Percentiles rank a stretch among this genome's conserved stretches.
Evolutionary conservation across 176 grass and related monocot species (phyloP).

Genomic region (Zea luxurians): DNA sequence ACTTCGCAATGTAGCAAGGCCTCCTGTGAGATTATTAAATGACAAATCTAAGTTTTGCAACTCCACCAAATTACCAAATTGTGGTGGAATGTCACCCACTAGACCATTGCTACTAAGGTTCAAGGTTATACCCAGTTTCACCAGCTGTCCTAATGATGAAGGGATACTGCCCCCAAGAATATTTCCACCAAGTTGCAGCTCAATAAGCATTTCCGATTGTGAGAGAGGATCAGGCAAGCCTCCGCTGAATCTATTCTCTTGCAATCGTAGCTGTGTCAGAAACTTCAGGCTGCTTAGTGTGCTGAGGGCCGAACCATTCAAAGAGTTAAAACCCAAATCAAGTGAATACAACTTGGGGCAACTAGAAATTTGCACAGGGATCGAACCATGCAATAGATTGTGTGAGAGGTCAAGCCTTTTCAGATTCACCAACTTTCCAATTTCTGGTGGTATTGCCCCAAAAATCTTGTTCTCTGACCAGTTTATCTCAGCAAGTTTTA

Average conservation of each 20-base stretch:
- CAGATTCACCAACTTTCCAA: constrained; percentile 52
- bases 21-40: constrained; percentile 62
- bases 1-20: constrained; percentile 40
- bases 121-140: constrained; percentile 49
- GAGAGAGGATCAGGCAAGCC: constrained; percentile 54
- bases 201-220: constrained; percentile 45
- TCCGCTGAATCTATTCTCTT: constrained; percentile 69
- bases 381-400: constrained; percentile 56
- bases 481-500: constrained; percentile 50
- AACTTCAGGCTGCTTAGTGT: constrained; percentile 53
- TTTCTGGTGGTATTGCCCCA: constrained; percentile 51
- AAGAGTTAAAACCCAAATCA: constrained; percentile 81
- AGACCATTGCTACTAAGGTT: constrained; percentile 72
- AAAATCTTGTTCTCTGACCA: constrained; percentile 60
- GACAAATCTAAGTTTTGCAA: constrained; percentile 78
- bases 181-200: constrained; percentile 80
- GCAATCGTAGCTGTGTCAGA: constrained; percentile 50
- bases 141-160: constrained; percentile 51
- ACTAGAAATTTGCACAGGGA: constrained; percentile 57
- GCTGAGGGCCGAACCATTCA: constrained; percentile 53
- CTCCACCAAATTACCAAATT: constrained; percentile 47
- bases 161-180: constrained; percentile 65
- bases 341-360: constrained; percentile 55
- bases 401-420: constrained; percentile 51
- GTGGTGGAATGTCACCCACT: constrained; percentile 45